phyloP scores from a whole-genome alignment of 2,329 filamentous ascomycete species.

The Septoria linicola region DNA sequence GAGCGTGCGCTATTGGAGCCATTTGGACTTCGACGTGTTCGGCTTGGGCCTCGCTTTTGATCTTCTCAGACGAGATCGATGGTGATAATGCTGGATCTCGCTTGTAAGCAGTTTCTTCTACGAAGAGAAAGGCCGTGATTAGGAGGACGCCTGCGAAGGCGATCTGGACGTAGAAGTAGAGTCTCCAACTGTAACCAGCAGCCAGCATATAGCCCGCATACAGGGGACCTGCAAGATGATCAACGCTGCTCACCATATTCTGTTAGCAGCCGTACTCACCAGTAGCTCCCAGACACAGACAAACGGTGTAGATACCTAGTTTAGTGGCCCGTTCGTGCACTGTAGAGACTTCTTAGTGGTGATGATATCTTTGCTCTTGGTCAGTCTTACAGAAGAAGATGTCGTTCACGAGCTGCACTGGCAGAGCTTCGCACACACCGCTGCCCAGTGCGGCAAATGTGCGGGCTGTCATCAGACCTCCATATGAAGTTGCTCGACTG shows the following conservation, averaged over 20 bases:
- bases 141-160: constrained; percentile 51
- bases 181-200: constrained; percentile 56
- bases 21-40: constrained; percentile 30
- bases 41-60: constrained; percentile 7
- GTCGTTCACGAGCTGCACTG: constrained; percentile 51
- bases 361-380: neutral
- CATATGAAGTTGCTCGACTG: constrained; percentile 43
- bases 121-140: constrained; percentile 56
- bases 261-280: constrained; percentile 24
- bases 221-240: constrained; percentile 45
- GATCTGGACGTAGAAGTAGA: constrained; percentile 62
- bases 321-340: constrained; percentile 49
- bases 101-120: constrained; percentile 60
- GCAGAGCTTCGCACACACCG: constrained; percentile 49
- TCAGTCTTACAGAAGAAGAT: constrained; percentile 43
- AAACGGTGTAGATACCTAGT: constrained; percentile 61
- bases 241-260: too few relatives aligned
- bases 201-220: constrained; percentile 63
- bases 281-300: constrained; percentile 56
- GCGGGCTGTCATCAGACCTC: constrained; percentile 45
- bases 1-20: constrained; percentile 27
- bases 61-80: constrained; percentile 18
- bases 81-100: constrained; percentile 13
- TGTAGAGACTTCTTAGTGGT: constrained; percentile 17
- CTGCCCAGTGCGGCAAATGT: constrained; percentile 47